Evolutionary conservation across 192 early-diverging fungal species (phyloP).

Genomic region (Neocallimastix lanati): DNA sequence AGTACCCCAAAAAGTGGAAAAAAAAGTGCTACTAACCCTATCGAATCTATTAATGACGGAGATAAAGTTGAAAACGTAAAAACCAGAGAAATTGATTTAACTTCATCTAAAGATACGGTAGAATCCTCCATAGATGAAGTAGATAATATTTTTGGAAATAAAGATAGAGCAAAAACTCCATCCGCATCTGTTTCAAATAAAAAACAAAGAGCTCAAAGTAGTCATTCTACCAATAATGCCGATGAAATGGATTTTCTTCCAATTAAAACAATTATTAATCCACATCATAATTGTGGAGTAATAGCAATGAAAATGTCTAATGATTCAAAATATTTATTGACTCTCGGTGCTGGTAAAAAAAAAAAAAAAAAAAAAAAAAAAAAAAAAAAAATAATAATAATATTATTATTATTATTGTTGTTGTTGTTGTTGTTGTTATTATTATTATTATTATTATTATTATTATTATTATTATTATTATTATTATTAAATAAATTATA

Average conservation of each 20-base stretch:
- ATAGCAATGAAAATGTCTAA: slow-evolving; percentile 18
- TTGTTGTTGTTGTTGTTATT: too few species aligned
- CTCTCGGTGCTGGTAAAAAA: slow-evolving; percentile 31
- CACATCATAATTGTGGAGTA: slow-evolving; percentile 24
- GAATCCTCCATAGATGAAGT: not conserved
- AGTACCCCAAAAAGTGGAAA: too few species aligned
- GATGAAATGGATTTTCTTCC: slow-evolving; percentile 16
- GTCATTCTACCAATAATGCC: not conserved
- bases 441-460: too few species aligned
- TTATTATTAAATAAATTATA: too few species aligned
- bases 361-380: too few species aligned
- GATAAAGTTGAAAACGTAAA: too few species aligned
- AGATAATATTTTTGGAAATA: not conserved
- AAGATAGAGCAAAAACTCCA: not conserved
- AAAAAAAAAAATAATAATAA: too few species aligned
- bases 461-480: too few species aligned
- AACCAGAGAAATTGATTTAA: too few species aligned
- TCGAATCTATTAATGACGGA: too few species aligned
- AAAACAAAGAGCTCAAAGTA: not conserved
- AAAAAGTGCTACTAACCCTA: too few species aligned
- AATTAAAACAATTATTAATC: slow-evolving; percentile 34
- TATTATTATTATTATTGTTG: too few species aligned
- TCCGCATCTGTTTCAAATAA: not conserved
- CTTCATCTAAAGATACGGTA: not conserved
- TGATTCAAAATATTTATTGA: slow-evolving; percentile 24